Evolutionary conservation across 768 basidiomycete species (phyloP).

Genomic region (Fomitopsis pulvina): DNA sequence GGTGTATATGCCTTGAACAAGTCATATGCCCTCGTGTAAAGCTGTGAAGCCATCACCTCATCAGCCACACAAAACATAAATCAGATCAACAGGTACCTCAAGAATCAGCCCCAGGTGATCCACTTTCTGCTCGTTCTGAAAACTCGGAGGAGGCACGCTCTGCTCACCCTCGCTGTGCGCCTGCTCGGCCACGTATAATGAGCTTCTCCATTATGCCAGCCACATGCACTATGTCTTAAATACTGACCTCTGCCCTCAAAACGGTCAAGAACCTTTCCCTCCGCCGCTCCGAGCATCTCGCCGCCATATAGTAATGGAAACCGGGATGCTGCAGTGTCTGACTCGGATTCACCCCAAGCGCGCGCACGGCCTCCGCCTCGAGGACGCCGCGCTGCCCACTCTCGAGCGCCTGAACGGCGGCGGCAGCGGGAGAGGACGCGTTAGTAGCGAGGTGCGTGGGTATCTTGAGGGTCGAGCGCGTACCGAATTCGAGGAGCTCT

Average conservation of each 20-base stretch:
- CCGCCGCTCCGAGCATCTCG: constrained; percentile 75
- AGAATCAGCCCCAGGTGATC: constrained; percentile 79
- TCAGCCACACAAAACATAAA: neutral
- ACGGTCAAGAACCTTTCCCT: constrained; percentile 58
- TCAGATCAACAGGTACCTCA: constrained; percentile 48
- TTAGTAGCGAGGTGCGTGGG: constrained; percentile 48
- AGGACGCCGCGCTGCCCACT: constrained; percentile 22
- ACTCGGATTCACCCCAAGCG: constrained; percentile 70
- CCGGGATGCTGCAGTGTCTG: constrained; percentile 87
- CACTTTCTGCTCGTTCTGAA: constrained; percentile 86
- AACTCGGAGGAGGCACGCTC: constrained; percentile 51
- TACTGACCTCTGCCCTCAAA: constrained; percentile 49
- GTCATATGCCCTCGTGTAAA: constrained; percentile 94
- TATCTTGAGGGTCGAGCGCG: constrained; percentile 52
- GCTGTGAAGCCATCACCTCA: constrained; percentile 34
- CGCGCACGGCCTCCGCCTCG: constrained; percentile 54
- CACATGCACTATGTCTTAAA: neutral
- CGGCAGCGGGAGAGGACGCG: constrained; percentile 19
- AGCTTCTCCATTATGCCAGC: neutral
- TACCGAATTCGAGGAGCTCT: constrained; percentile 84
- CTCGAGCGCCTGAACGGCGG: constrained; percentile 18
- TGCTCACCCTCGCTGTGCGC: neutral
- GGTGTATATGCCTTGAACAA: constrained; percentile 76
- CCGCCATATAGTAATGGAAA: constrained; percentile 89
- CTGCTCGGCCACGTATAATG: neutral